Evolutionary conservation across 2,329 filamentous ascomycete genomes (phyloP).

Genomic region (Mycogone perniciosa): DNA sequence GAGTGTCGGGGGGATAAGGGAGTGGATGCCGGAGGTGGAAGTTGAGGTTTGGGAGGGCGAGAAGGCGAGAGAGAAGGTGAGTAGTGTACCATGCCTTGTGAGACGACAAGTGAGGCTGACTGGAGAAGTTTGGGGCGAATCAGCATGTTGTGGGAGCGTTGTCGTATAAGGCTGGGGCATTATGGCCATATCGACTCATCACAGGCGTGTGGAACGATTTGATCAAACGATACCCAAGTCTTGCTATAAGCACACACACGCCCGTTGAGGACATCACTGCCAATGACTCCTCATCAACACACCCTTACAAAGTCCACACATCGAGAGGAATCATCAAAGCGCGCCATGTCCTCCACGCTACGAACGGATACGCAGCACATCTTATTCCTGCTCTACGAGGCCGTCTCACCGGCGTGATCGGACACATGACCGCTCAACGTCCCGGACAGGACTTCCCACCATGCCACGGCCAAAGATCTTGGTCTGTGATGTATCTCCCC

Average conservation of each 20-base stretch:
- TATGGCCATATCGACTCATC: slow-evolving; percentile 47
- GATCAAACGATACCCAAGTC: slow-evolving; percentile 25
- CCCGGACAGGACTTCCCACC: slow-evolving; percentile 31
- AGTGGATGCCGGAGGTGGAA: slow-evolving; percentile 35
- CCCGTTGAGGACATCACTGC: slow-evolving; percentile 25
- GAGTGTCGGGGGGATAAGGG: slow-evolving; percentile 27
- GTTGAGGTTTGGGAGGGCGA: slow-evolving; percentile 29
- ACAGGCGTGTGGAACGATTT: slow-evolving; percentile 39
- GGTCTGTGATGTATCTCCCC: slow-evolving; percentile 41
- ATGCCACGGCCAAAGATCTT: slow-evolving; percentile 35
- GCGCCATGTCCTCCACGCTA: slow-evolving; percentile 50
- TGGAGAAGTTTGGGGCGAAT: slow-evolving; percentile 29
- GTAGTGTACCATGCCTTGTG: not conserved
- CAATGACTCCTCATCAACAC: slow-evolving; percentile 6
- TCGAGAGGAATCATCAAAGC: slow-evolving; percentile 37
- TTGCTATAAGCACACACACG: slow-evolving; percentile 36
- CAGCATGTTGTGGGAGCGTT: slow-evolving; percentile 34
- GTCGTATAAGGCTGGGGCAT: slow-evolving; percentile 40
- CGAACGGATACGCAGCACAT: slow-evolving; percentile 47
- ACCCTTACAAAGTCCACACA: slow-evolving; percentile 40
- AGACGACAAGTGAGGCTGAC: not conserved
- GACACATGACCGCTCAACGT: slow-evolving; percentile 45
- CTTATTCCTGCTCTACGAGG: slow-evolving; percentile 44
- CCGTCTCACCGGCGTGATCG: slow-evolving; percentile 38
- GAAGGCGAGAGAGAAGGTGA: slow-evolving; percentile 27